Evolutionary conservation across 2,329 filamentous ascomycete genomes (phyloP).

Genomic region (Fonsecaea pedrosoi): DNA sequence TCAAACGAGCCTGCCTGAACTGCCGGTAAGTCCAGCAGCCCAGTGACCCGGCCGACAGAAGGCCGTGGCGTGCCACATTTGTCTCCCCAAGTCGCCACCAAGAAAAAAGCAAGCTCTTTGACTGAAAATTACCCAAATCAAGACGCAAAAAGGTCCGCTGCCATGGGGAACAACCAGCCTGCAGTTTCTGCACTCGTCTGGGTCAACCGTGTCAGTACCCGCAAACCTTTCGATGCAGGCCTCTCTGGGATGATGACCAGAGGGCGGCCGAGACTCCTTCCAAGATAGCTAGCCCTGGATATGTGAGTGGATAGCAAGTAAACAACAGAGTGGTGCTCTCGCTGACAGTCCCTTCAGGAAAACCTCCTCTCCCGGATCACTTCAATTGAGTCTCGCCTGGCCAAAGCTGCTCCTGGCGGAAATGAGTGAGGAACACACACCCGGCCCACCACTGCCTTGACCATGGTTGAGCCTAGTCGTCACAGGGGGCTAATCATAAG

Average conservation of each 20-base stretch:
- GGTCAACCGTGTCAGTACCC: neutral
- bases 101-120: no score
- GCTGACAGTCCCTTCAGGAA: no score
- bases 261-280: neutral
- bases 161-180: conserved; percentile 18
- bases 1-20: conserved; percentile 9
- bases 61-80: neutral
- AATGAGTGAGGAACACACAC: no score
- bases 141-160: conserved; percentile 28
- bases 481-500: no score
- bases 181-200: conserved; percentile 10
- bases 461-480: no score
- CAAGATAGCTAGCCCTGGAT: neutral
- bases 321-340: no score
- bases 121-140: neutral
- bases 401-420: no score
- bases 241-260: neutral
- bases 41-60: neutral
- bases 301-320: no score
- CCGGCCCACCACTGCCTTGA: no score
- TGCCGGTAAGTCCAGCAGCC: conserved; percentile 8
- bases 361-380: no score
- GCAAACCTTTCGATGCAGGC: neutral
- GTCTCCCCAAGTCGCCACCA: neutral
- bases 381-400: no score